phyloP scores from a whole-genome alignment of 225 moss, liverwort and hornwort genomes.

The Anthoceros angustus region DNA sequence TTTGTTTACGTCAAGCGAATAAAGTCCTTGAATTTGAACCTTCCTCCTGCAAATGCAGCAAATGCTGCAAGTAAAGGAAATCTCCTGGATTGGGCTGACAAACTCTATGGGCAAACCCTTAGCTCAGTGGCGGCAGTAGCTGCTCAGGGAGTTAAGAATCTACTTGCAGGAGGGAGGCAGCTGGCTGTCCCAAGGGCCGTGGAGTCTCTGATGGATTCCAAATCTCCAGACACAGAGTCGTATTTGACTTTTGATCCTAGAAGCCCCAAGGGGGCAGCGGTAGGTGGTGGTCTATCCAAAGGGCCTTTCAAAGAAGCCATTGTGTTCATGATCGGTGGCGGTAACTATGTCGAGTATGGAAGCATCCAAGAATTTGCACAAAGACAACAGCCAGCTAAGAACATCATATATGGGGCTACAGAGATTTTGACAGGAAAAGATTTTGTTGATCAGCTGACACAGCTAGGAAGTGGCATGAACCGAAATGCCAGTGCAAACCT shows the following conservation, averaged over 20 bases:
- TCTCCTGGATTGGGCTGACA: conserved; percentile 80
- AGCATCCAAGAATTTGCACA: conserved; percentile 93
- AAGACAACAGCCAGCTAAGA: conserved; percentile 83
- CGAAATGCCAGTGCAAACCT: not conserved
- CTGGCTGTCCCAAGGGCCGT: conserved; percentile 70
- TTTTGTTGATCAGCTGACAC: conserved; percentile 80
- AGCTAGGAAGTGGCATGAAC: conserved; percentile 70
- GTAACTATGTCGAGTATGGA: conserved; percentile 89
- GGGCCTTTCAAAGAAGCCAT: conserved; percentile 96
- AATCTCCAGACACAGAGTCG: conserved; percentile 71
- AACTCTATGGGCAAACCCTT: conserved; percentile 75
- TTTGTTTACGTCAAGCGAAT: conserved; percentile 92
- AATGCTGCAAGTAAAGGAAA: conserved; percentile 64
- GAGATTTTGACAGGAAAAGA: conserved; percentile 85
- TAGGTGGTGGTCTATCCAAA: conserved; percentile 48
- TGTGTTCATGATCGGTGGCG: conserved; percentile 98
- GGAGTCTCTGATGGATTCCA: conserved; percentile 92
- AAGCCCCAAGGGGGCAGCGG: conserved; percentile 60
- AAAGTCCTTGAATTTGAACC: conserved; percentile 64
- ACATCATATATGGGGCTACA: conserved; percentile 82
- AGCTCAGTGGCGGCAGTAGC: conserved; percentile 60
- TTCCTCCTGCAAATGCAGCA: conserved; percentile 48
- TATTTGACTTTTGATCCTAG: conserved; percentile 88
- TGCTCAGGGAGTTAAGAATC: conserved; percentile 60
- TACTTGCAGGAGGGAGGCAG: conserved; percentile 83